Evolutionary conservation across 768 basidiomycete species (phyloP).

Genomic region (Boletus reticulatus): DNA sequence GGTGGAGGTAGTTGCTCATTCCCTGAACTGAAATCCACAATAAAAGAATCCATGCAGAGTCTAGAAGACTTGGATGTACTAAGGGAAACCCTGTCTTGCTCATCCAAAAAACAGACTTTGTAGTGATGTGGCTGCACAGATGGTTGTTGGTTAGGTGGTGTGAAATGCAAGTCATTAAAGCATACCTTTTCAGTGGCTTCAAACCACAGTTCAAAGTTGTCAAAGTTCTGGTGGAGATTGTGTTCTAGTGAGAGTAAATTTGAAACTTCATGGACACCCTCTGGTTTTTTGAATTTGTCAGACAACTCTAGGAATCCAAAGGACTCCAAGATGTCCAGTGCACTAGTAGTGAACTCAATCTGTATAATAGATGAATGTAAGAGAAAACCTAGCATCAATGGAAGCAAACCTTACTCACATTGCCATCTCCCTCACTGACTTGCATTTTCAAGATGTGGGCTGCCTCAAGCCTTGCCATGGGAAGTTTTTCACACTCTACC

Average conservation of each 20-base stretch:
- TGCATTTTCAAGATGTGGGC: background rate
- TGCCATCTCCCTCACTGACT: background rate
- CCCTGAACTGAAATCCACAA: too few species aligned
- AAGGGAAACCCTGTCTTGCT: too few species aligned
- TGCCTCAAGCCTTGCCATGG: background rate
- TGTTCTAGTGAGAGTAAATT: background rate
- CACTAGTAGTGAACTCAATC: background rate
- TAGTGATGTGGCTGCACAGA: too few species aligned
- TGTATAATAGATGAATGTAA: background rate
- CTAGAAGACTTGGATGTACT: too few species aligned
- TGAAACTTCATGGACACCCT: background rate
- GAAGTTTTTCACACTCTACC: too few species aligned
- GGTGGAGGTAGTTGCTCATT: too few species aligned
- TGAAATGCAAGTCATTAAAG: background rate
- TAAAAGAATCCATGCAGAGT: too few species aligned
- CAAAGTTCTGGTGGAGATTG: accelerated
- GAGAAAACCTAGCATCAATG: too few species aligned
- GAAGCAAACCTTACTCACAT: too few species aligned
- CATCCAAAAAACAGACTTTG: too few species aligned
- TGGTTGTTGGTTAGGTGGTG: background rate
- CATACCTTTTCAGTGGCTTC: background rate
- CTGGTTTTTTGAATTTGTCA: background rate
- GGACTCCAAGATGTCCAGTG: background rate
- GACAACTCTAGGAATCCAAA: background rate
- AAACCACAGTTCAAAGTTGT: background rate